Evolutionary conservation across 495 filamentous ascomycete species (phyloP), one percentile per base, ranked within the genome.

Genomic region (Friedmanniomyces simplex): DNA sequence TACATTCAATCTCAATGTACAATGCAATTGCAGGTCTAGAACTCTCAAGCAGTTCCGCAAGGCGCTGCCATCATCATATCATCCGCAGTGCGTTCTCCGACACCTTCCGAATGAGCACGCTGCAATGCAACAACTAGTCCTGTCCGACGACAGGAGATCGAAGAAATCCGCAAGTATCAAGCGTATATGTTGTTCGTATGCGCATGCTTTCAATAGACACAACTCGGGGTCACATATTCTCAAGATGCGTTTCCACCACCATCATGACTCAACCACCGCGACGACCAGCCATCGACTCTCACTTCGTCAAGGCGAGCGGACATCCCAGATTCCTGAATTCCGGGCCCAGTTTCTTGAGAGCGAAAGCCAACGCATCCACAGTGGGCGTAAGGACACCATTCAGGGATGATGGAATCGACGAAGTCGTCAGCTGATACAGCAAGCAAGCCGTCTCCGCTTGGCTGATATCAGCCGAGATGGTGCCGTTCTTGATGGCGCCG

Each of bases 351-450:
- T 61, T 64, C 13, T 37, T 60, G 5, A 54, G 22, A 14, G 64
- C 60, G 42, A 67, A 71, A 1, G 39, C 28, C 32, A 72, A 54
- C 12, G 62, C 68, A 28, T 66, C 55, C 18, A 70, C 55, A 20
- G 67, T 65, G 20, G 69, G 65, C 10, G 60, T 63, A 25, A 72
- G 39, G 14, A 72, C 56, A 25, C 65, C 60, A 54, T 67, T 70
- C 34, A 67, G 34, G 34, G 52, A 67, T 32, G 59, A 64, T 2
- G 71, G 71, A 0, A 73, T 54, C 18, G 41, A 50, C 26, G 41
- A 34, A 11, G 68, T 70, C n/a, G 65, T 59, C 21, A 73, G 57
- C 62, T 73, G 71, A 57, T 72, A 73, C 6, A 73, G 57, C 52
- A 71, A 46, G 50, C 71, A 73, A 18, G 59, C 10, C 6, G 62